Conservation (phyloP, 768 basidiomycete species). For the Calocybe gangraenosa region DNA sequence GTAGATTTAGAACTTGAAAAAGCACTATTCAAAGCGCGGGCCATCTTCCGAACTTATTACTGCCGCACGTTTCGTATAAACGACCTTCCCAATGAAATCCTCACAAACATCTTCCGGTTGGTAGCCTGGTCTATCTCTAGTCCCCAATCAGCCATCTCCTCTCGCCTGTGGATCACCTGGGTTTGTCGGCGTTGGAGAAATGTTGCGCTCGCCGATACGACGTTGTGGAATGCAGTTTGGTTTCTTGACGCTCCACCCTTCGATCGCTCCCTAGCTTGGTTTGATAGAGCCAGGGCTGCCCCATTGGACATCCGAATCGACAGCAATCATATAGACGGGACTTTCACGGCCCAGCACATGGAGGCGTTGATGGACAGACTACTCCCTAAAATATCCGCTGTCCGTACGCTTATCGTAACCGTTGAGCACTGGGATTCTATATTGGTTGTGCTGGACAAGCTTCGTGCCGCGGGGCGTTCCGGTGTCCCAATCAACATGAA, state of each 20-base stretch:
- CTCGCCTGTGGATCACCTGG: constrained; percentile 51
- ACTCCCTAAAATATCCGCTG: constrained; percentile 47
- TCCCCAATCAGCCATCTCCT: constrained; percentile 28
- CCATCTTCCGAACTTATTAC: constrained; percentile 27
- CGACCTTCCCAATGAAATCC: constrained; percentile 62
- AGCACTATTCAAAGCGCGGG: constrained; percentile 28
- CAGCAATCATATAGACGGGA: constrained; percentile 31
- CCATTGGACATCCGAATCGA: constrained; percentile 58
- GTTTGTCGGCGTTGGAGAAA: constrained; percentile 55
- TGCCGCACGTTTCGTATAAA: constrained; percentile 49
- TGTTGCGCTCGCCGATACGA: constrained; percentile 42
- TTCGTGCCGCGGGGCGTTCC: constrained; percentile 32
- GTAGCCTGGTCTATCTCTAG: constrained; percentile 49
- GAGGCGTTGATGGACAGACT: constrained; percentile 44
- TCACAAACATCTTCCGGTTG: constrained; percentile 59
- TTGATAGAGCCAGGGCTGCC: constrained; percentile 51
- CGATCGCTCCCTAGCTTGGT: constrained; percentile 49
- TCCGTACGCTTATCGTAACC: constrained; percentile 57
- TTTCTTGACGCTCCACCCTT: constrained; percentile 51
- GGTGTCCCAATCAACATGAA: constrained; percentile 43
- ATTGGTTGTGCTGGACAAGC: constrained; percentile 44
- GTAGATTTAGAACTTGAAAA: constrained; percentile 19
- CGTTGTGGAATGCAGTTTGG: constrained; percentile 64
- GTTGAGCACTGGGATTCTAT: constrained; percentile 54
- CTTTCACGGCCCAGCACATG: constrained; percentile 41